Percentiles rank a stretch among this genome's conserved stretches.
Conservation (phyloP, 164 flowering plant species). For the Chloranthus sessilifolius region DNA sequence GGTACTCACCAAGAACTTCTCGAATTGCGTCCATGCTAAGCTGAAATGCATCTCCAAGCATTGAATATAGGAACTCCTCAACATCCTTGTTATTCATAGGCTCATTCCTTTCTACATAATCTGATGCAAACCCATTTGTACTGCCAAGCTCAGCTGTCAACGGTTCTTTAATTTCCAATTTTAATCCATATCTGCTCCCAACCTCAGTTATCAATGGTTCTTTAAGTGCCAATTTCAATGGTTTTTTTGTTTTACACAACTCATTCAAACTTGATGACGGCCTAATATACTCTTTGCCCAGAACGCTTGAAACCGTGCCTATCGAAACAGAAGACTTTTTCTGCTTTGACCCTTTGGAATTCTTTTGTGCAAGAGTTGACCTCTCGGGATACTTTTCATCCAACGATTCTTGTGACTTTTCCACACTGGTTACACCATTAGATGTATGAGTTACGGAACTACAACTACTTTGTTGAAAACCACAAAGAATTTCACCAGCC, state of each 20-base stretch:
- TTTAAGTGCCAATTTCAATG: conserved; percentile 23
- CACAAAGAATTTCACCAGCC: conserved; percentile 40
- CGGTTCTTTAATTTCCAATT: conserved; percentile 21
- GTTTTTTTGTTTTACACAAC: conserved; percentile 24
- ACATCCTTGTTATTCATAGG: conserved; percentile 25
- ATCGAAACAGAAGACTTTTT: conserved; percentile 34
- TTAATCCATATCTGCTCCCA: too few relatives aligned
- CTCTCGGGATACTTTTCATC: conserved; percentile 8
- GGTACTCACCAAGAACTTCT: conserved; percentile 47
- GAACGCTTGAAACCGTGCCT: conserved; percentile 42
- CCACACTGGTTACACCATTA: conserved; percentile 10
- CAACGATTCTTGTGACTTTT: conserved; percentile 8
- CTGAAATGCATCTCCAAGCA: conserved; percentile 60
- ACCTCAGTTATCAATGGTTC: conserved; percentile 18
- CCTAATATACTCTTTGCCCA: conserved; percentile 42
- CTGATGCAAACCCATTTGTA: conserved; percentile 10
- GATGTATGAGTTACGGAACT: conserved; percentile 5
- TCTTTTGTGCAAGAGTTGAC: conserved; percentile 14
- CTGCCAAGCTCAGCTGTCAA: conserved; percentile 14
- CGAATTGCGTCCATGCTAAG: conserved; percentile 36
- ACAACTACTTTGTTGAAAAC: conserved; percentile 16
- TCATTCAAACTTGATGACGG: conserved; percentile 18
- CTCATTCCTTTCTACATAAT: conserved; percentile 11
- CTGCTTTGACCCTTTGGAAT: conserved; percentile 23
- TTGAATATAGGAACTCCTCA: conserved; percentile 50